These are phyloP conservation scores for Pezizomycotina sp. DNA, from an alignment of 2,329 filamentous ascomycete genomes.

Conservation along the genomic window DNA sequence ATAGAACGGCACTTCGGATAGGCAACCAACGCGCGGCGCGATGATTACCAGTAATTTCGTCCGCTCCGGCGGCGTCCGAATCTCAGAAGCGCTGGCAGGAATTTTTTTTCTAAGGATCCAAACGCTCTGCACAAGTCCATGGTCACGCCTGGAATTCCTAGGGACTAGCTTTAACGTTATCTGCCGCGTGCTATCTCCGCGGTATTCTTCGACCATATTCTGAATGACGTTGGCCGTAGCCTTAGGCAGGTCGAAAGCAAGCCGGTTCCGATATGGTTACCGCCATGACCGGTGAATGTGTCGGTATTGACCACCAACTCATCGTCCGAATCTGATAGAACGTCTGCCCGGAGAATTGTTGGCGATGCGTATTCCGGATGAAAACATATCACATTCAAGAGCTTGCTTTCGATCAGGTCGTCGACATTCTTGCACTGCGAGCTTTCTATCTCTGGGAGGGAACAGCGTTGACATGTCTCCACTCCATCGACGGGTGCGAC, in stretches of 20 bases:
- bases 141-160: constrained; percentile 12
- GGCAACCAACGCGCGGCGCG: constrained; percentile 7
- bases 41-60: constrained; percentile 5
- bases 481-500: too few relatives aligned
- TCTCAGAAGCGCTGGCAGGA: not conserved
- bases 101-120: constrained; percentile 7
- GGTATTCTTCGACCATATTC: constrained; percentile 8
- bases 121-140: constrained; percentile 8
- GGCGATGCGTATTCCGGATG: constrained; percentile 18
- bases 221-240: not conserved
- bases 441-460: too few relatives aligned
- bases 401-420: too few relatives aligned
- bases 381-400: constrained; percentile 10
- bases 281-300: constrained; percentile 1
- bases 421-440: too few relatives aligned
- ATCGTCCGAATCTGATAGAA: constrained; percentile 8
- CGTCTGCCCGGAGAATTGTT: constrained; percentile 11
- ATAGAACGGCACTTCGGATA: constrained; percentile 10
- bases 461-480: too few relatives aligned
- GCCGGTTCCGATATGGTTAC: not conserved
- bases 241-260: not conserved
- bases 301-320: too few relatives aligned
- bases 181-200: constrained; percentile 5
- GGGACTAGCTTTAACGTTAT: constrained; percentile 11
- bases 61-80: not conserved